Evolutionary conservation across 2,329 filamentous ascomycete species (phyloP), one percentile per base, ranked within the genome.

Genomic region (Dothideomycetes sp.): DNA sequence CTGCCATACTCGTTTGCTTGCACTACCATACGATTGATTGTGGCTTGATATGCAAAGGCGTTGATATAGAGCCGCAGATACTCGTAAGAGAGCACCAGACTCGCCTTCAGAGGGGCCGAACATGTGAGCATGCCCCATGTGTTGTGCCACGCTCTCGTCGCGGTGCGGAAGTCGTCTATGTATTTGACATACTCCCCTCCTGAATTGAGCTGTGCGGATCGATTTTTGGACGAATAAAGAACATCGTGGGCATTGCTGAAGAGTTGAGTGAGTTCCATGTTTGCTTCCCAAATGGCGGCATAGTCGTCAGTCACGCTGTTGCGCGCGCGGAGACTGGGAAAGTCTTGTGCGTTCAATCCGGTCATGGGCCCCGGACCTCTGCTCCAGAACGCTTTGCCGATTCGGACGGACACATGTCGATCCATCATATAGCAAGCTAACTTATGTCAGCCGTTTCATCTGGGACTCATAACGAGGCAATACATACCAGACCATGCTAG

Each of bases 51-150:
- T 3, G 77, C 77, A 50, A 80, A 81, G 0, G 77, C 77, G 41
- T 79, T 80, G 45, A 77, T 75, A 49, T 81, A 81, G 2, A 81
- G 65, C 4, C 76, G 69, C 5, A 81, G 57, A 50, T 79, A 81
- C 47, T 80, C 74, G 49, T 78, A 79, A 0, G 75, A 77, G 33
- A 81, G 56, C 29, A 78, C 66, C 12, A 81, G 56, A 4, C 70
- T 77, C 4, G 72, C 69, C 49, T 77, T 78, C 45, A 79, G 10
- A 31, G 2, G 4, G 16, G 15, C 2, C 30, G 29, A 18, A 41
- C 52, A 55, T 15, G 45, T 49, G 24, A 57, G 48, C 12, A 44
- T 46, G 2, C 53, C 53, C 55, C 55, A 57, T 2, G 43, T 50
- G n/a, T 48, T 46, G 12, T 56, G 50, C 55, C 55, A 57, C n/a